phyloP scores from a whole-genome alignment of 2,329 filamentous ascomycete genomes.

The Neonectria hederae region DNA sequence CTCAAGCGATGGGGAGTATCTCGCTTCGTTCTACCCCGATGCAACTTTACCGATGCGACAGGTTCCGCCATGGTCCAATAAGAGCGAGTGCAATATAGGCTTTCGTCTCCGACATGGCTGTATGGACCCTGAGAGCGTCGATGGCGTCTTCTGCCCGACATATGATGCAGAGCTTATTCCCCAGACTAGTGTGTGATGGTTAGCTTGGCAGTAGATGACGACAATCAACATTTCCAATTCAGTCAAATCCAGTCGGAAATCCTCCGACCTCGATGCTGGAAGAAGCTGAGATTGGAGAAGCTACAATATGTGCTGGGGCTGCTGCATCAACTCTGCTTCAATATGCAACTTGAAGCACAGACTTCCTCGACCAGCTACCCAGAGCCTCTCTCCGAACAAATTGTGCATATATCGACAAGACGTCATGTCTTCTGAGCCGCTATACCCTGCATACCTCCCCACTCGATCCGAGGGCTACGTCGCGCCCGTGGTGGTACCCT shows the following conservation, averaged over 20 bases:
- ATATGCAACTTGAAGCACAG: conserved; percentile 9
- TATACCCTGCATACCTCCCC: conserved; percentile 47
- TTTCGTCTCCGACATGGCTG: not conserved
- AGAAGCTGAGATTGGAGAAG: not conserved
- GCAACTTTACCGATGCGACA: not conserved
- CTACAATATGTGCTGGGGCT: conserved; percentile 8
- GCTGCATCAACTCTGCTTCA: conserved; percentile 4
- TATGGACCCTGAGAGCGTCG: not conserved
- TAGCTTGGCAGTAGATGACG: conserved; percentile 18
- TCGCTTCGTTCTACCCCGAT: not conserved
- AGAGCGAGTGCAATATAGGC: not conserved
- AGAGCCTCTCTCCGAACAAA: not conserved
- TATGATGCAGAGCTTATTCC: conserved; percentile 8
- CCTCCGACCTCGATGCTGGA: conserved; percentile 7
- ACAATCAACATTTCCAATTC: conserved; percentile 15
- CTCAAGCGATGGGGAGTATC: not conserved
- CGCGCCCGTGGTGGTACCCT: conserved; percentile 36
- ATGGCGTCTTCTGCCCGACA: conserved; percentile 14
- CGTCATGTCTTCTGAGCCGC: conserved; percentile 39
- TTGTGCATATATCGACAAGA: not conserved
- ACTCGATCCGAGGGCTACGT: conserved; percentile 46
- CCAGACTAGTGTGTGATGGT: not conserved
- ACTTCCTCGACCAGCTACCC: not conserved
- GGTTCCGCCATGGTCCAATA: not conserved
- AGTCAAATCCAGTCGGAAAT: conserved; percentile 25